phyloP scores from a whole-genome alignment of 2,329 filamentous ascomycete genomes.

The Ceratocystis smalleyi region DNA sequence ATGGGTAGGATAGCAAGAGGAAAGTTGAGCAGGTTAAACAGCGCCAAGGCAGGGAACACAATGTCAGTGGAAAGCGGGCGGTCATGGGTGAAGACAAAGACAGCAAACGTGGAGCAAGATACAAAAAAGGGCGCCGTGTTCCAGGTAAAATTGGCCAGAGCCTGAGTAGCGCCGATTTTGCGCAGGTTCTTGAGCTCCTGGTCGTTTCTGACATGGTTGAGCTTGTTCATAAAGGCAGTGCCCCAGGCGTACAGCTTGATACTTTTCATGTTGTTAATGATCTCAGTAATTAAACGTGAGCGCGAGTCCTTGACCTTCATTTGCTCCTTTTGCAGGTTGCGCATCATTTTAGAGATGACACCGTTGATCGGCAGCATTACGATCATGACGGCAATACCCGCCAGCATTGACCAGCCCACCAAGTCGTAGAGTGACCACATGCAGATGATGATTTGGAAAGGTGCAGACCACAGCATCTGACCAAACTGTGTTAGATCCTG shows the following conservation, averaged over 20 bases:
- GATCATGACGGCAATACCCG: constrained; percentile 87
- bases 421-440: constrained; percentile 92
- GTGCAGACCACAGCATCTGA: constrained; percentile 90
- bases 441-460: constrained; percentile 89
- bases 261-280: constrained; percentile 98
- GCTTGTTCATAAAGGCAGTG: constrained; percentile 89
- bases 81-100: constrained; percentile 77
- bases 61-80: constrained; percentile 80
- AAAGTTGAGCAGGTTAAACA: constrained; percentile 95
- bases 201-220: constrained; percentile 92
- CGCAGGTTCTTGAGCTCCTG: constrained; percentile 86
- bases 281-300: constrained; percentile 88
- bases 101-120: constrained; percentile 87
- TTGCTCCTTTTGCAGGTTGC: constrained; percentile 82
- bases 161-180: constrained; percentile 88
- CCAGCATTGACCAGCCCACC: constrained; percentile 90
- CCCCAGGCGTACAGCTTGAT: constrained; percentile 99
- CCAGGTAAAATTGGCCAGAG: constrained; percentile 95
- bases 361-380: constrained; percentile 96
- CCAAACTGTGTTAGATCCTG: constrained; percentile 92
- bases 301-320: constrained; percentile 99
- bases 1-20: constrained; percentile 87
- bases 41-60: constrained; percentile 80
- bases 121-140: constrained; percentile 94
- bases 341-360: constrained; percentile 82